A percentile compares a stretch with the other conserved stretches of the same genome.
phyloP scores from a whole-genome alignment of 108 stramenopile genomes.

The Mediolabrus comicus region DNA sequence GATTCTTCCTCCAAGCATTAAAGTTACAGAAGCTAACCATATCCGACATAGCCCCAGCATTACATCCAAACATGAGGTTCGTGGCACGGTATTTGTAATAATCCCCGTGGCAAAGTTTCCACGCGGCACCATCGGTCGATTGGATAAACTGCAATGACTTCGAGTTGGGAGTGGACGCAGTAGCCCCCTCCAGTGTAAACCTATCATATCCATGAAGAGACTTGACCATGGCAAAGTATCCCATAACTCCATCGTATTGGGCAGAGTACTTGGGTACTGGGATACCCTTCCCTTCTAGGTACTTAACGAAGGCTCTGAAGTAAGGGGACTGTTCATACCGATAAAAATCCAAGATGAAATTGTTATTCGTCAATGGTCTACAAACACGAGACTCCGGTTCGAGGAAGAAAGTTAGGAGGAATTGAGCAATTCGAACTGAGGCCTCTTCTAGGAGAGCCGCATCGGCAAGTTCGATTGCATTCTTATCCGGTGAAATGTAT shows the following conservation, averaged over 20 bases:
- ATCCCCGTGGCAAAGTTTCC: constrained; percentile 38
- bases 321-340: constrained; percentile 46
- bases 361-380: constrained; percentile 52
- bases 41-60: constrained; percentile 43
- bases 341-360: constrained; percentile 52
- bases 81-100: constrained; percentile 60
- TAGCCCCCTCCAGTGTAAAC: constrained; percentile 49
- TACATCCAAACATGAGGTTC: constrained; percentile 57
- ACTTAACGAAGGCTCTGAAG: constrained; percentile 28
- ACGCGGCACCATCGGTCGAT: constrained; percentile 38
- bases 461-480: constrained; percentile 28
- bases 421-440: constrained; percentile 38
- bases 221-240: constrained; percentile 37
- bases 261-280: constrained; percentile 37
- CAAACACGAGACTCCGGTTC: constrained; percentile 31
- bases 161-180: constrained; percentile 47
- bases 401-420: constrained; percentile 54
- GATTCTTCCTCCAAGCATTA: constrained; percentile 59
- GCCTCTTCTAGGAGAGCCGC: constrained; percentile 32
- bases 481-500: constrained; percentile 22
- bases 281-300: constrained; percentile 24
- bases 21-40: constrained; percentile 42
- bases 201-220: constrained; percentile 47
- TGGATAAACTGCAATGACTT: constrained; percentile 43
- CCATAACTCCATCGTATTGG: constrained; percentile 37